Evolutionary conservation across 208 protist genomes (phyloP).

Genomic region (Leptomonas pyrrhocoris): DNA sequence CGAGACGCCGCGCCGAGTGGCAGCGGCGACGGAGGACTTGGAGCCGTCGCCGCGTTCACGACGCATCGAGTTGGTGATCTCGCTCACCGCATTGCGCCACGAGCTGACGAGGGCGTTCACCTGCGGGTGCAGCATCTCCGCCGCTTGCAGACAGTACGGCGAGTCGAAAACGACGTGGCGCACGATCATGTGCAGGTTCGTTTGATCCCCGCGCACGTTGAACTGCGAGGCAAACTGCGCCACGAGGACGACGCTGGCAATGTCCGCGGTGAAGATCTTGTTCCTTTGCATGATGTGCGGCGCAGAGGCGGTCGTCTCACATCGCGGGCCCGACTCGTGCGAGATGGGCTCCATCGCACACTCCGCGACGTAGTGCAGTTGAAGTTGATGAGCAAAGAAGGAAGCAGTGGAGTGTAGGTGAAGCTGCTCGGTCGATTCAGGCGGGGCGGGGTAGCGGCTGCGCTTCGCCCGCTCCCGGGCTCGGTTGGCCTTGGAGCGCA

Average conservation of each 20-base stretch:
- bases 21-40: conserved; percentile 1
- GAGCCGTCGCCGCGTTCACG: background rate
- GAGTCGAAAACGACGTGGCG: conserved; percentile 41
- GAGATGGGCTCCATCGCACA: conserved; percentile 34
- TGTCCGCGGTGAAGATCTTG: conserved; percentile 38
- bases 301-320: background rate
- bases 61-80: conserved; percentile 17
- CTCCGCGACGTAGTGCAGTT: conserved; percentile 80
- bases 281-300: conserved; percentile 9
- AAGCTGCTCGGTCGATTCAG: conserved; percentile 68
- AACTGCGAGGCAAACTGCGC: conserved; percentile 56
- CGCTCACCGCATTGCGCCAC: conserved; percentile 52
- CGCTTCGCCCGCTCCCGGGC: conserved; percentile 59
- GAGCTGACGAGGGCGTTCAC: conserved; percentile 55
- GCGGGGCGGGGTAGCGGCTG: conserved; percentile 66
- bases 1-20: conserved; percentile 6
- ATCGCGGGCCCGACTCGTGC: background rate
- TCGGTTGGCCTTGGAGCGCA: conserved; percentile 53
- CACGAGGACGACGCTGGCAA: conserved; percentile 36
- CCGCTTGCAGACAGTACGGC: conserved; percentile 63
- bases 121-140: conserved; percentile 76
- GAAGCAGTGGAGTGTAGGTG: conserved; percentile 64
- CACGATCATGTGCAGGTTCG: conserved; percentile 67
- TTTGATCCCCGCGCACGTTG: conserved; percentile 52
- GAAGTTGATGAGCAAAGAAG: conserved; percentile 73